Percentiles rank a stretch among this genome's conserved stretches.
These are phyloP conservation scores for Globisporangium paroecandrum DNA, from an alignment of 352 stramenopile genomes.

Conservation along the genomic window DNA sequence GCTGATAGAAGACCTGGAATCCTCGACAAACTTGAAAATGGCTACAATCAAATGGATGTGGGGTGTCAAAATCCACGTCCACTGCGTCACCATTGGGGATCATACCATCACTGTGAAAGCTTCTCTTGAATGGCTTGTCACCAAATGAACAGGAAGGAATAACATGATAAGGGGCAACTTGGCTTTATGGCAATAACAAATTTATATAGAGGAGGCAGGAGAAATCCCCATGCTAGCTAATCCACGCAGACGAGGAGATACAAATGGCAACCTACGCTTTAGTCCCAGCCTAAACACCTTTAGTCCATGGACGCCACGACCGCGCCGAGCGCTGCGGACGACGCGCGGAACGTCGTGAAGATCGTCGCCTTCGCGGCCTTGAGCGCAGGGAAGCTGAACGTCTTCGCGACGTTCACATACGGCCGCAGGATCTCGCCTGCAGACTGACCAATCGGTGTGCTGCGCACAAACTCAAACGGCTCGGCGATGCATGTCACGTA, in stretches of 20 bases:
- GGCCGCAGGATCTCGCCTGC: slow-evolving; percentile 49
- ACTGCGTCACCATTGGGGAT: background rate
- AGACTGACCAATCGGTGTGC: slow-evolving; percentile 60
- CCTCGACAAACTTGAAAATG: background rate
- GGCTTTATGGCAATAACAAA: background rate
- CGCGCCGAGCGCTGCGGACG: slow-evolving; percentile 60
- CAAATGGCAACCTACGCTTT: background rate
- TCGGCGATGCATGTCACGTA: slow-evolving; percentile 66
- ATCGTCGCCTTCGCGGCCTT: slow-evolving; percentile 60
- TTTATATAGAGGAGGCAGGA: background rate
- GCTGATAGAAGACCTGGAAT: background rate
- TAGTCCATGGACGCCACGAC: slow-evolving; percentile 66
- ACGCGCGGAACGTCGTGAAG: slow-evolving; percentile 68
- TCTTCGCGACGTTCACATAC: slow-evolving; percentile 64
- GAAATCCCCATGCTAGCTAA: background rate
- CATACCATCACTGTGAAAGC: background rate
- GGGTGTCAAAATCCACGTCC: background rate
- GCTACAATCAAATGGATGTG: background rate
- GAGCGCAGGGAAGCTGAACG: slow-evolving; percentile 70
- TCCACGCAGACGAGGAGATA: background rate
- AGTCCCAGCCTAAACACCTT: background rate
- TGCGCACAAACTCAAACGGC: slow-evolving; percentile 67
- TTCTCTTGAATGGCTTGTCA: background rate
- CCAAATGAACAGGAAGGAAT: background rate
- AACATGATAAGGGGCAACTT: background rate